Conservation (phyloP, 2,329 filamentous ascomycete species). For the Dothiorella sarmentorum region DNA sequence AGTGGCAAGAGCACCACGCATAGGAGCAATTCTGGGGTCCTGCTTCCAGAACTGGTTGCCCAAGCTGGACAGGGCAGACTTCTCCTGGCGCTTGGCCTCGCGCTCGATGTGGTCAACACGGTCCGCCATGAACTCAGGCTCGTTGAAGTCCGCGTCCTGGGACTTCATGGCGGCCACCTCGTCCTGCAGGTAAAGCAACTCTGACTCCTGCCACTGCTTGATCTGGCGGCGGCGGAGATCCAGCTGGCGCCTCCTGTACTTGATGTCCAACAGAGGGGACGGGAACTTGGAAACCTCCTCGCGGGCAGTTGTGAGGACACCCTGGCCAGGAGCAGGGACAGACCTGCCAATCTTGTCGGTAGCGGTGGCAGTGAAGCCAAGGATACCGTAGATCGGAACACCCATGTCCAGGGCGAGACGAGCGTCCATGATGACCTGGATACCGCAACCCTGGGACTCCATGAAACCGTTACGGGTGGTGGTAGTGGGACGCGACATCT, state of each 20-base stretch:
- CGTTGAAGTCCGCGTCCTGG: slow-evolving; percentile 67
- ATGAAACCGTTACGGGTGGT: slow-evolving; percentile 98
- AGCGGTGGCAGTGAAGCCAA: slow-evolving; percentile 90
- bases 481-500: slow-evolving; percentile 97
- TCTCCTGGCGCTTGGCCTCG: slow-evolving; percentile 85
- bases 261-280: slow-evolving; percentile 93
- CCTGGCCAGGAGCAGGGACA: slow-evolving; percentile 91
- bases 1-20: slow-evolving; percentile 91
- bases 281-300: slow-evolving; percentile 90
- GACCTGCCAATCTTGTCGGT: slow-evolving; percentile 99
- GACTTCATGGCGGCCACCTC: slow-evolving; percentile 89
- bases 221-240: slow-evolving; percentile 92
- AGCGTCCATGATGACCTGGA: slow-evolving; percentile 98
- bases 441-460: slow-evolving; percentile 98
- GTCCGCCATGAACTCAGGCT: slow-evolving; percentile 80
- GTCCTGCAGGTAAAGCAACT: slow-evolving; percentile 87
- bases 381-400: slow-evolving; percentile 91
- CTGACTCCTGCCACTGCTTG: slow-evolving; percentile 93
- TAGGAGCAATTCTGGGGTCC: slow-evolving; percentile 86
- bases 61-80: slow-evolving; percentile 85
- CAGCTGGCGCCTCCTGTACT: slow-evolving; percentile 93
- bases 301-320: slow-evolving; percentile 91
- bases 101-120: slow-evolving; percentile 82
- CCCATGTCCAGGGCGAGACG: slow-evolving; percentile 97
- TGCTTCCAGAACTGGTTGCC: slow-evolving; percentile 99